phyloP scores from a whole-genome alignment of 2,329 filamentous ascomycete species.

The Claviceps capensis region DNA sequence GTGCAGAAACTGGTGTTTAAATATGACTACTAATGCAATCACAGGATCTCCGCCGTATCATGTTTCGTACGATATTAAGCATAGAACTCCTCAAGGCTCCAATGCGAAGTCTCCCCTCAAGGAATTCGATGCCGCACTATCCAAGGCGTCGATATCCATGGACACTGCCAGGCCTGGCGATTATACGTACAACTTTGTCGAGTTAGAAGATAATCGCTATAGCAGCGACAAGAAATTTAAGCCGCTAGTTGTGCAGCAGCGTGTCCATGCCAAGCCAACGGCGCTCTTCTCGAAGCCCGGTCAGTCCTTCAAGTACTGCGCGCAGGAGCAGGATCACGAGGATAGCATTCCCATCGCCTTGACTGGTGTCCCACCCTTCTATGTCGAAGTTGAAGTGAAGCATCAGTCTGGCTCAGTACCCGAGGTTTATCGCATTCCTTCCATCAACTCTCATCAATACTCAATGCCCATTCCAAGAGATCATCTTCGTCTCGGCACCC shows the following conservation, averaged over 20 bases:
- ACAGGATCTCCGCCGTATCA: constrained; percentile 67
- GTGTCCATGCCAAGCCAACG: constrained; percentile 69
- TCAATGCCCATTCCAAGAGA: constrained; percentile 74
- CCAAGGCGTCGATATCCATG: constrained; percentile 66
- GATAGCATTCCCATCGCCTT: constrained; percentile 81
- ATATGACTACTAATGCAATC: constrained; percentile 16
- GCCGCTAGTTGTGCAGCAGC: constrained; percentile 62
- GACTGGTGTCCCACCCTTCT: constrained; percentile 75
- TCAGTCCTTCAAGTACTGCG: constrained; percentile 91
- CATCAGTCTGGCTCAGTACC: constrained; percentile 70
- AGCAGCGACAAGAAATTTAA: constrained; percentile 54
- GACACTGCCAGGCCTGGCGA: constrained; percentile 72
- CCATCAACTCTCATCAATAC: constrained; percentile 62
- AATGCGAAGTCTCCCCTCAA: constrained; percentile 52
- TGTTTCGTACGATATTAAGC: constrained; percentile 66
- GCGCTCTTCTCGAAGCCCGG: constrained; percentile 75
- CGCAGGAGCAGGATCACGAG: constrained; percentile 66
- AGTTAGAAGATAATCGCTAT: constrained; percentile 77
- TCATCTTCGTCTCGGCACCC: constrained; percentile 75
- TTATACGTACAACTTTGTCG: constrained; percentile 76
- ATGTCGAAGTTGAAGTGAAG: constrained; percentile 83
- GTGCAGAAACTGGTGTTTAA: not conserved
- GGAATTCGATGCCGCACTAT: constrained; percentile 62
- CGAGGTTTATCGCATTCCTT: constrained; percentile 68
- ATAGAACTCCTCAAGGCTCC: constrained; percentile 54